Percentiles rank a stretch among this genome's conserved stretches.
Evolutionary conservation across 2,329 filamentous ascomycete genomes (phyloP).

Genomic region (Septoria petroselini): DNA sequence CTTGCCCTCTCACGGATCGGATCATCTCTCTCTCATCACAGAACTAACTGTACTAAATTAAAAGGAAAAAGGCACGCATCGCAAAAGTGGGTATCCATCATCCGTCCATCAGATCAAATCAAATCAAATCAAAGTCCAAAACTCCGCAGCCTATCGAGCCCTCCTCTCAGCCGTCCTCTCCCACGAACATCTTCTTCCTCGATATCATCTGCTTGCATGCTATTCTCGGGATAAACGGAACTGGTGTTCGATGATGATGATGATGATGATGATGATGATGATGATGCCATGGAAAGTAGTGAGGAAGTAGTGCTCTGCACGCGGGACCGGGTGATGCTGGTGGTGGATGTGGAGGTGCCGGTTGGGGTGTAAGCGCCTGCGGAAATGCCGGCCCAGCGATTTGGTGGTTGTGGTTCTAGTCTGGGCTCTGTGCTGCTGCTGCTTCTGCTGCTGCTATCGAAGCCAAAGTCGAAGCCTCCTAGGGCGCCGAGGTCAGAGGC

Average conservation of each 20-base stretch:
- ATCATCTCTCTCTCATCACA: no score
- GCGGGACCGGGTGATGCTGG: background rate
- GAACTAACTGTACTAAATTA: no score
- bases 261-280: no score
- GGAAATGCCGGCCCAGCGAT: background rate
- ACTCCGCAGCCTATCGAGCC: slow-evolving; percentile 3
- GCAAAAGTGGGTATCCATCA: slow-evolving; percentile 13
- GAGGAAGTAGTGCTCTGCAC: slow-evolving; percentile 10
- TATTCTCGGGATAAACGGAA: slow-evolving; percentile 22
- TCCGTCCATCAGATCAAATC: background rate
- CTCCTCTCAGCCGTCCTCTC: slow-evolving; percentile 14
- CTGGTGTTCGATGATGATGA: no score
- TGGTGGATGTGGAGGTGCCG: slow-evolving; percentile 8
- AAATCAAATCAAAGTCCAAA: background rate
- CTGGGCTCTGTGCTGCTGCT: background rate
- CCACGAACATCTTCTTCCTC: slow-evolving; percentile 20
- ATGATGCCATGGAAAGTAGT: slow-evolving; percentile 4
- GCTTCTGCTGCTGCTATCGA: slow-evolving; percentile 11
- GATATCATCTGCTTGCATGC: slow-evolving; percentile 23
- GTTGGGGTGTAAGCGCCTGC: slow-evolving; percentile 17
- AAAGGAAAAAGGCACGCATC: slow-evolving; percentile 4
- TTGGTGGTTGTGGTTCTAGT: background rate
- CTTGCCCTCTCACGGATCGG: no score
- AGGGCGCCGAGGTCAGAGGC: slow-evolving; percentile 1
- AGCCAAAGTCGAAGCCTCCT: slow-evolving; percentile 15